Evolutionary conservation across 169 alveolate species (phyloP), one percentile per base, ranked within the genome.

Genomic region (Eimeria necatrix): DNA sequence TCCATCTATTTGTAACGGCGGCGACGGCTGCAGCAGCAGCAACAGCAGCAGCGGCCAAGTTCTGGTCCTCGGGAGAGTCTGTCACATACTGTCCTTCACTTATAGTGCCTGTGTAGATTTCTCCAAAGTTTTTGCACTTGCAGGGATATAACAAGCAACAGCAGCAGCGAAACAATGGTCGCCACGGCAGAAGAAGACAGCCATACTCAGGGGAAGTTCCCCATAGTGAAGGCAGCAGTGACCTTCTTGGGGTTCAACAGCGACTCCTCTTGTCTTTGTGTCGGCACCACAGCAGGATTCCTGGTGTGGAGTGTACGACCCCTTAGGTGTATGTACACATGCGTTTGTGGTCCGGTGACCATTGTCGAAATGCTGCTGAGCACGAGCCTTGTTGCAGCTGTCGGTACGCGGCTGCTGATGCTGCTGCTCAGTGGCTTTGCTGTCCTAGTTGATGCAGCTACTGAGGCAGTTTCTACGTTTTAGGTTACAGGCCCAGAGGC

Each of bases 241-340:
- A 73, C 91, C 53, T 93, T 76, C 56, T 22, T 93, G 46, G 95
- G 95, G 64, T 76, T 80, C 18, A 93, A 93, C 18, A 49, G 61
- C 22, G 95, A 93, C 60, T 59, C 93, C 48, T 26, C 89, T 22
- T 93, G 93, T 68, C 83, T 93, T 4, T 60, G 56, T 22, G 87
- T 84, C 26, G 95, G 95, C 85, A 93, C 95, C 9, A 93, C 89
- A 22, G 83, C 78, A 32, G 95, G 95, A 4, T 93, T 93, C 73
- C 71, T 93, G 1, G 71, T 93, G 20, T 93, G 88, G 92, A 76
- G 93, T 24, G 88, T 85, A 20, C 59, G 71, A 20, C 95, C 95
- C 7, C 91, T 93, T n/a, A 10, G 90, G 91, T 74, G 93, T 74
- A 32, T 84, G 91, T 71, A 84, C 95, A 74, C 89, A 61, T 74